phyloP scores from a whole-genome alignment of 2,329 filamentous ascomycete species.

The Colletotrichum coccodes region DNA sequence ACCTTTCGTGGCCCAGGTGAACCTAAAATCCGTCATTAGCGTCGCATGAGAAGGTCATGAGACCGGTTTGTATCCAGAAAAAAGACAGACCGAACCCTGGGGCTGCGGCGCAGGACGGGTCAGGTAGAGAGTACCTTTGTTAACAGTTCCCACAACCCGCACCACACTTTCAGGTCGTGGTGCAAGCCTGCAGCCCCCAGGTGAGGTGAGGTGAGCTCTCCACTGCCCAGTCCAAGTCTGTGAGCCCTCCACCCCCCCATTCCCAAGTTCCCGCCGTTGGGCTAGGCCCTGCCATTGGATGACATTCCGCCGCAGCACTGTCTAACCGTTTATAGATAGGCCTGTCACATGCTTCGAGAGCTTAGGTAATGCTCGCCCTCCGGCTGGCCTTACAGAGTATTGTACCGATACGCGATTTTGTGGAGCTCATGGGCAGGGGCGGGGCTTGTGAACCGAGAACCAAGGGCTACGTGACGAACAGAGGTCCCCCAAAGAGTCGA shows the following conservation, averaged over 20 bases:
- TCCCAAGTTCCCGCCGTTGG: slow-evolving; percentile 1
- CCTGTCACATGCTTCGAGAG: slow-evolving; percentile 27
- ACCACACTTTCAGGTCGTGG: background rate
- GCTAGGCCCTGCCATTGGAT: slow-evolving; percentile 21
- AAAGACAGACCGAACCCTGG: slow-evolving; percentile 28
- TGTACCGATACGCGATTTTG: slow-evolving; percentile 6
- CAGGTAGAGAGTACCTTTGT: slow-evolving; percentile 18
- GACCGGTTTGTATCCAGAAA: slow-evolving; percentile 35
- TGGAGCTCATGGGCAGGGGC: slow-evolving; percentile 10
- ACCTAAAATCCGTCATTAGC: slow-evolving; percentile 34
- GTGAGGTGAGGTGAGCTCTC: background rate
- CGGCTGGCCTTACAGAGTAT: background rate
- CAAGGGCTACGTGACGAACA: slow-evolving; percentile 4
- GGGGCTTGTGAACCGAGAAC: no score
- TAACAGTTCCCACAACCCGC: slow-evolving; percentile 9
- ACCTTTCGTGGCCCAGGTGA: slow-evolving; percentile 34
- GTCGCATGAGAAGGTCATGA: slow-evolving; percentile 35
- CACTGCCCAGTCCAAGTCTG: background rate
- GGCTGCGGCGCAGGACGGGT: slow-evolving; percentile 15
- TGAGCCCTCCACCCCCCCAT: background rate
- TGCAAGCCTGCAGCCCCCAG: slow-evolving; percentile 13
- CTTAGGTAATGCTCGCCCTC: slow-evolving; percentile 12
- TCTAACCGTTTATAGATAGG: background rate
- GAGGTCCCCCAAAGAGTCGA: background rate
- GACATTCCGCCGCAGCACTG: slow-evolving; percentile 2